These are phyloP conservation scores for Camillea tinctor DNA, from an alignment of 2,329 filamentous ascomycete genomes.

Conservation along the genomic window DNA sequence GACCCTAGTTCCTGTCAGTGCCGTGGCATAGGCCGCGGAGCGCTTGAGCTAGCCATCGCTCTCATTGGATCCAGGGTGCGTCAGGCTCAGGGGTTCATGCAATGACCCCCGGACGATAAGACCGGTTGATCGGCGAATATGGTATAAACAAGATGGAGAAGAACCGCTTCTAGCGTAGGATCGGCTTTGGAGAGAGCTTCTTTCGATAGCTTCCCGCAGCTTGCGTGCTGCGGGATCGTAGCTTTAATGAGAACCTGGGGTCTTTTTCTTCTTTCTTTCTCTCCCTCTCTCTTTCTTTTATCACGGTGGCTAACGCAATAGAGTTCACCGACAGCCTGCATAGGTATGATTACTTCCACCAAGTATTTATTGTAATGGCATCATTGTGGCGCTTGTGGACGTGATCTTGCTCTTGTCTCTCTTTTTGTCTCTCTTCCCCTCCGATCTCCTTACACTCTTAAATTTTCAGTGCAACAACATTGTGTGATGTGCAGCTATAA, in stretches of 20 bases:
- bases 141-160: background rate
- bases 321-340: background rate
- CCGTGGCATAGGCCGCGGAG: background rate
- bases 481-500: background rate
- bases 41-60: background rate
- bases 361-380: background rate
- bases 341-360: background rate
- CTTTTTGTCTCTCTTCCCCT: background rate
- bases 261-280: too few species aligned
- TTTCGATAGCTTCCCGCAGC: background rate
- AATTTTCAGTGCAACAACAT: background rate
- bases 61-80: background rate
- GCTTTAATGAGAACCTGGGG: background rate
- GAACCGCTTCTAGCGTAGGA: background rate
- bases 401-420: background rate
- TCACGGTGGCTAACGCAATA: background rate
- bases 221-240: background rate
- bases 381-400: background rate
- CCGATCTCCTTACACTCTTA: background rate
- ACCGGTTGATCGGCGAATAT: background rate
- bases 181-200: background rate
- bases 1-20: background rate
- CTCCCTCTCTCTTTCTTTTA: too few species aligned
- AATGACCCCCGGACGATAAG: background rate
- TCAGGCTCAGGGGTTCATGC: constrained; percentile 1